Evolutionary conservation across 805 yeast genomes (phyloP), one percentile per base, ranked within the genome.

Genomic region (Yarrowia sp.): DNA sequence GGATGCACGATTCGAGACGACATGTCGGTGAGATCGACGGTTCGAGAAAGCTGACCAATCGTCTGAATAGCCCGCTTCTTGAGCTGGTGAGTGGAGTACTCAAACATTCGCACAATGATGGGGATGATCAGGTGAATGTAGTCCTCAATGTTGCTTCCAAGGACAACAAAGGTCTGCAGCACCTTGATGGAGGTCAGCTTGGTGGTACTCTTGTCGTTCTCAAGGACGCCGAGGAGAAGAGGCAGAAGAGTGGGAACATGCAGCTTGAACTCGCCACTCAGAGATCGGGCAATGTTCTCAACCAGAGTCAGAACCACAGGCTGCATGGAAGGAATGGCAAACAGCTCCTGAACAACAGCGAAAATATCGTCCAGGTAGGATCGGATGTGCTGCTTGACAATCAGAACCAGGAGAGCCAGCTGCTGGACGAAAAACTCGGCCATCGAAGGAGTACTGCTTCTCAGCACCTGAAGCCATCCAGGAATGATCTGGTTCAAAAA

Each of bases 1-100:
- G 98, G 94, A 73, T 94, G 98, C 36, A 95, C 86, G 64, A 95
- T 90, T 71, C 97, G 82, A 1, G 97, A 90, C 0, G 97, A 89
- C 91, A 92, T 89, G 72, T 94, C 98, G 69, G 87, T 87, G 68
- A 95, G 79, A 70, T 87, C 84, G 4, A 94, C 88, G 46, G 82
- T 84, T 72, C 86, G 87, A 0, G 97, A 87, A 36, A 95, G 78
- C 73, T 90, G 89, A 0, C 97, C 97, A 52, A 95, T 82, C 0
- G 97, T 87, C 59, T 88, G 89, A 69, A 95, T 88, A 0, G 98
- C 92, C 53, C 90, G 87, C 69, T 84, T 85, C 69, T 91, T 81
- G 42, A 94, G 82, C 15, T 81, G 80, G 2, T 80, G 79, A 0
- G 87, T 80, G 0, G 92, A 87, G 71, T 80, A 85, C 75, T 95